These are phyloP conservation scores for Podila clonocystis DNA, from an alignment of 192 early-diverging fungal species.

Conservation along the genomic window DNA sequence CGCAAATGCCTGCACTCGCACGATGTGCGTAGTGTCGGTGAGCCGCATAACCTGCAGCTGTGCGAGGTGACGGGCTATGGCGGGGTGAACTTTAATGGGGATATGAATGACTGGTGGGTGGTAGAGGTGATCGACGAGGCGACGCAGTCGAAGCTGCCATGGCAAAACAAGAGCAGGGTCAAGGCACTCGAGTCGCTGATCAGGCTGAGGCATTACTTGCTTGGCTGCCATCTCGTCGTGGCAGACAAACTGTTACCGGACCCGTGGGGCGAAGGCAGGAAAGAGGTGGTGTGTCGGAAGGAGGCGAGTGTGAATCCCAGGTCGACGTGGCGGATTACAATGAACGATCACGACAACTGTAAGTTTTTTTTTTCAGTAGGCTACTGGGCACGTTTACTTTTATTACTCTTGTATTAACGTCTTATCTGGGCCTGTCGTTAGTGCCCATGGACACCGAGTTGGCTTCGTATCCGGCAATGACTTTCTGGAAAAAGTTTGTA, in stretches of 20 bases:
- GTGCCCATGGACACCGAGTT: slow-evolving; percentile 62
- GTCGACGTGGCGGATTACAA: slow-evolving; percentile 29
- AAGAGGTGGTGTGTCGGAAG: slow-evolving; percentile 9
- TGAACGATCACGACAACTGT: slow-evolving; percentile 33
- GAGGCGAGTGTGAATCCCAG: slow-evolving; percentile 2
- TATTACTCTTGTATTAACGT: background rate
- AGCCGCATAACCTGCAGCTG: background rate
- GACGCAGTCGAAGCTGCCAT: background rate
- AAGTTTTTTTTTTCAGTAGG: background rate
- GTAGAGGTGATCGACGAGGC: slow-evolving; percentile 63
- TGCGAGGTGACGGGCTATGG: slow-evolving; percentile 61
- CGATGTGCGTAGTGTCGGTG: slow-evolving; percentile 45
- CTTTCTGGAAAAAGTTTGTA: slow-evolving; percentile 83
- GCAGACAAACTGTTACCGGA: slow-evolving; percentile 49
- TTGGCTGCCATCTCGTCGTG: slow-evolving; percentile 77
- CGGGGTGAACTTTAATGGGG: slow-evolving; percentile 72
- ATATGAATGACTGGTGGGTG: slow-evolving; percentile 89
- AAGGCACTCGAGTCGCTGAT: slow-evolving; percentile 68
- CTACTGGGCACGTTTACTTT: background rate
- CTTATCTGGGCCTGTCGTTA: slow-evolving; percentile 8
- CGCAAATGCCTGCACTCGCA: slow-evolving; percentile 70
- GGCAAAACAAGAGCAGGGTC: slow-evolving; percentile 24
- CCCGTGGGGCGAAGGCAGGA: slow-evolving; percentile 76
- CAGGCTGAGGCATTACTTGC: slow-evolving; percentile 69
- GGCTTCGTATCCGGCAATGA: slow-evolving; percentile 62